A percentile compares a stretch with the other conserved stretches of the same genome.
phyloP scores from a whole-genome alignment of 306 rosid genomes.

The Trifolium pratense region DNA sequence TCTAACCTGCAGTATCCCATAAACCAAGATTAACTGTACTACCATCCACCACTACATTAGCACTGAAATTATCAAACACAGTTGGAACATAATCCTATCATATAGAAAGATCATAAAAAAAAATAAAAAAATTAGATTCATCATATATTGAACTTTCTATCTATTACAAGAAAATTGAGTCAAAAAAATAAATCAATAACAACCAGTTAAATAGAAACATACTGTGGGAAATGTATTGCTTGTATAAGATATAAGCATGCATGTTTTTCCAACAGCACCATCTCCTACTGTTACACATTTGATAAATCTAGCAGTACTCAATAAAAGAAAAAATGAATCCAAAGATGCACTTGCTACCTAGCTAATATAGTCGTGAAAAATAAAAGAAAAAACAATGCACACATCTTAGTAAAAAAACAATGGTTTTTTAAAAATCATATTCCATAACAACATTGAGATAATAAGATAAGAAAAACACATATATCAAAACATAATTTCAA shows the following conservation, averaged over 20 bases:
- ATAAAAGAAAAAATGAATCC: background rate
- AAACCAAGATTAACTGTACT: conserved; percentile 72
- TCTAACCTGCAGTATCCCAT: conserved; percentile 81
- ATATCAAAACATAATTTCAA: no score
- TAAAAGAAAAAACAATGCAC: background rate
- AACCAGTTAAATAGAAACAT: conserved; percentile 21
- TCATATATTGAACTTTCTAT: background rate
- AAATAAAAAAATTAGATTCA: conserved; percentile 26
- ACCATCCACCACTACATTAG: conserved; percentile 69
- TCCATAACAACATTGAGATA: background rate
- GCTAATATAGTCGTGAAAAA: background rate
- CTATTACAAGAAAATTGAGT: conserved; percentile 17
- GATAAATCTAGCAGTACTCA: conserved; percentile 90
- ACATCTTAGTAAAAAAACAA: background rate
- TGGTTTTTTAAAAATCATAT: no score
- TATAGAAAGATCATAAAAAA: conserved; percentile 14
- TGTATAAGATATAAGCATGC: conserved; percentile 94
- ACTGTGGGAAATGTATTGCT: conserved; percentile 95
- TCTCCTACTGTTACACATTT: conserved; percentile 96
- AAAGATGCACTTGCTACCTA: background rate
- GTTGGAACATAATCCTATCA: conserved; percentile 84
- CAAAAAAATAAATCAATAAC: no score
- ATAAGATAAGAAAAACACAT: no score
- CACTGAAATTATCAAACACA: conserved; percentile 77
- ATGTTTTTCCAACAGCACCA: conserved; percentile 97